Conservation (phyloP, 2,329 filamentous ascomycete species). For the Furcasterigmium furcatum region DNA sequence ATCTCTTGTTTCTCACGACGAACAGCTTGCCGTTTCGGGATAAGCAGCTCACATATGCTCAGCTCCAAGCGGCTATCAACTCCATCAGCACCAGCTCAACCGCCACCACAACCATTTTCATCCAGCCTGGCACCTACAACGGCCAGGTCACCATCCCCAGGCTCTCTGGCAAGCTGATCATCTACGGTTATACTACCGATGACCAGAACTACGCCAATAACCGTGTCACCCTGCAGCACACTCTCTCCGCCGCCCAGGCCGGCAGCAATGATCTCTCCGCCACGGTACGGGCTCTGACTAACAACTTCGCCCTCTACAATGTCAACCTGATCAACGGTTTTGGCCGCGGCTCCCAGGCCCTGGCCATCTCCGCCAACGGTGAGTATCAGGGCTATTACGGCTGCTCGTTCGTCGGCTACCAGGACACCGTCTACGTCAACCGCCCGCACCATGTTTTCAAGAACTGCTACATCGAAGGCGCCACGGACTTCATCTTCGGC, state of each 20-base stretch:
- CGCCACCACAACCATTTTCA: slow-evolving; percentile 56
- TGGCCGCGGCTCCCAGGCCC: slow-evolving; percentile 43
- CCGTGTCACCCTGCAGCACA: slow-evolving; percentile 46
- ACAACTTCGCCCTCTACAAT: slow-evolving; percentile 60
- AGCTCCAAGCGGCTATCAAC: slow-evolving; percentile 53
- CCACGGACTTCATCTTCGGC: slow-evolving; percentile 48
- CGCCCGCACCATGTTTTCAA: slow-evolving; percentile 44
- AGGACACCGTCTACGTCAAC: slow-evolving; percentile 48
- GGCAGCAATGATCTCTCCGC: slow-evolving; percentile 51
- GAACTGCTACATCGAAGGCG: slow-evolving; percentile 38
- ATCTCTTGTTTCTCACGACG: no score
- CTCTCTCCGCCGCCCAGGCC: slow-evolving; percentile 35
- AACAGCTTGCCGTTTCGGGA: no score
- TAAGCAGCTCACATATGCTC: slow-evolving; percentile 12
- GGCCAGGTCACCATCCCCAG: slow-evolving; percentile 55
- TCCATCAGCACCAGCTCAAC: slow-evolving; percentile 49
- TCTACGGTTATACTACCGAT: slow-evolving; percentile 56
- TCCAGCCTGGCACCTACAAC: slow-evolving; percentile 62
- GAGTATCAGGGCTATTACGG: slow-evolving; percentile 45
- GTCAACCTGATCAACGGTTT: slow-evolving; percentile 48
- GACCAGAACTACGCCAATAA: slow-evolving; percentile 51
- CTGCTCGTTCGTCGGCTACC: slow-evolving; percentile 40
- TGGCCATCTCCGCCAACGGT: slow-evolving; percentile 42
- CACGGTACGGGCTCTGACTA: slow-evolving; percentile 41
- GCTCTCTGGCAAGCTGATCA: slow-evolving; percentile 45